phyloP scores from a whole-genome alignment of 257 asterid genomes.

The Rauvolfia tetraphylla region DNA sequence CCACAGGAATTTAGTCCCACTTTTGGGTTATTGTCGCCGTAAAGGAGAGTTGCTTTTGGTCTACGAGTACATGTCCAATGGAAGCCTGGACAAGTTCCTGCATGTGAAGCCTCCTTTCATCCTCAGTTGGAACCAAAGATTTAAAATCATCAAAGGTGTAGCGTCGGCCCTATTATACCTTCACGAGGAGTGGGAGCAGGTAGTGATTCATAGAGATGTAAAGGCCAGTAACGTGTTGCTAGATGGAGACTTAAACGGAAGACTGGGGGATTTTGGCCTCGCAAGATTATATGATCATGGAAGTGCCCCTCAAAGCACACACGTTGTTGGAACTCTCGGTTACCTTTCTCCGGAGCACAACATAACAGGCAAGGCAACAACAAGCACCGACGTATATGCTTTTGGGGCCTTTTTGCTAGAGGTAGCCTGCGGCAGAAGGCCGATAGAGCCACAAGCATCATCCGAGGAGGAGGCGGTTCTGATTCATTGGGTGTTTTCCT shows the following conservation, averaged over 20 bases:
- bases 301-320: conserved; percentile 15
- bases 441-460: conserved; percentile 37
- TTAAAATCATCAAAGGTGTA: conserved; percentile 25
- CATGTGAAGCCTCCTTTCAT: background rate
- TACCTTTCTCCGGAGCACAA: conserved; percentile 23
- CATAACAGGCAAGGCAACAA: conserved; percentile 19
- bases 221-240: conserved; percentile 27
- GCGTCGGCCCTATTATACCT: conserved; percentile 27
- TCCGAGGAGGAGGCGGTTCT: conserved; percentile 35
- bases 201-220: conserved; percentile 27
- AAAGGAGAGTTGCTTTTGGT: conserved; percentile 25
- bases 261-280: conserved; percentile 26
- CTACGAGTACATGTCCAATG: conserved; percentile 25
- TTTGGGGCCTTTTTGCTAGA: conserved; percentile 30
- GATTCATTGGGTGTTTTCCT: conserved; percentile 45
- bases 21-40: conserved; percentile 25
- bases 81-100: conserved; percentile 25
- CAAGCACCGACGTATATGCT: conserved; percentile 21
- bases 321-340: conserved; percentile 20
- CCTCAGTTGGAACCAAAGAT: conserved; percentile 26
- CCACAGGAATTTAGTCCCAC: conserved; percentile 24
- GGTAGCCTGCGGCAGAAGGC: conserved; percentile 54
- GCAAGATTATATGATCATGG: conserved; percentile 22
- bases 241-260: conserved; percentile 26
- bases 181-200: conserved; percentile 23